Conservation (phyloP, 2,329 filamentous ascomycete genomes). For the Claviceps fusiformis region DNA sequence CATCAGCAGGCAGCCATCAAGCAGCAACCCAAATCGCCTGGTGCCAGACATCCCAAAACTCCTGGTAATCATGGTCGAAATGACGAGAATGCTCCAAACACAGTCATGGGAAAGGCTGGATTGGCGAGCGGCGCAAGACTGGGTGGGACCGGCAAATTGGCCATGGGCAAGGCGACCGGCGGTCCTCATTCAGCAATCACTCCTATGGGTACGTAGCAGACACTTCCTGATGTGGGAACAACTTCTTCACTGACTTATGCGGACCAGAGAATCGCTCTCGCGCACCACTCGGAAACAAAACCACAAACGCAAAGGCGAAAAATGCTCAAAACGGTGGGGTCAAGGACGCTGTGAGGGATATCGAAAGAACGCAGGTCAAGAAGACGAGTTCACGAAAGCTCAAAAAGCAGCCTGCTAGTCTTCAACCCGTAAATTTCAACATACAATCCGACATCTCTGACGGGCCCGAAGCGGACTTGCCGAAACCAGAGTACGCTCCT, state of each 20-base stretch:
- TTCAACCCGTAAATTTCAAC: constrained; percentile 46
- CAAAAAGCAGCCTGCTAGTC: constrained; percentile 40
- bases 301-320: constrained; percentile 80
- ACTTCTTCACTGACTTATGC: constrained; percentile 5
- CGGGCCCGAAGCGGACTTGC: constrained; percentile 48
- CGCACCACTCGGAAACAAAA: constrained; percentile 84
- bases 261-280: constrained; percentile 39
- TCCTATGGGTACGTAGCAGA: constrained; percentile 53
- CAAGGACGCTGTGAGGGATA: constrained; percentile 42
- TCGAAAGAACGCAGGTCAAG: constrained; percentile 49
- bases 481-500: constrained; percentile 85
- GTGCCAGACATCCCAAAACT: constrained; percentile 63
- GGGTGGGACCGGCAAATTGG: constrained; percentile 33
- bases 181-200: constrained; percentile 54
- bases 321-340: constrained; percentile 52
- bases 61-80: constrained; percentile 65
- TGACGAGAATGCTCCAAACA: constrained; percentile 59
- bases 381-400: constrained; percentile 45
- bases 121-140: constrained; percentile 44
- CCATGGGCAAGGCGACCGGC: constrained; percentile 28
- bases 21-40: constrained; percentile 71
- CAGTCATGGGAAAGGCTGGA: constrained; percentile 25
- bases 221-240: neutral
- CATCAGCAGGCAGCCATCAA: constrained; percentile 67
- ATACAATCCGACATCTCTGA: constrained; percentile 41